phyloP scores from a whole-genome alignment of 78 protist species.

The Goniomonas avonlea region DNA sequence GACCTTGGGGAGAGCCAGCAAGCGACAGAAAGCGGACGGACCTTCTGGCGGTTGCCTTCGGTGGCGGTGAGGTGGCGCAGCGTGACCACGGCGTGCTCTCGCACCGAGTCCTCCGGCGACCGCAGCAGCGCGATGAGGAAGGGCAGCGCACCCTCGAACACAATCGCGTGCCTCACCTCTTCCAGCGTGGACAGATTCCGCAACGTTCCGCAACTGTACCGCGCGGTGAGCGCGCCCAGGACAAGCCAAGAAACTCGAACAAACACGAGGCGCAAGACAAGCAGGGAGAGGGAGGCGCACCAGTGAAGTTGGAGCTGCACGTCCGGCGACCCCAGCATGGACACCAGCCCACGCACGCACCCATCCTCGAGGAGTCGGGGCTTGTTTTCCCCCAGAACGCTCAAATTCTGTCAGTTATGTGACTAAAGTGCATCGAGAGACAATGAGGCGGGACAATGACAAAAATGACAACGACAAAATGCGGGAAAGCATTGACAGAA shows the following conservation, averaged over 20 bases:
- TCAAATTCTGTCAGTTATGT: no score
- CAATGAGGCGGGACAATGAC: no score
- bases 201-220: slow-evolving; percentile 17
- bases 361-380: slow-evolving; percentile 10
- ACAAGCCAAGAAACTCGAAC: no score
- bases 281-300: no score
- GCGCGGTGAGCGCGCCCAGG: no score
- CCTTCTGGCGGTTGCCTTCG: background rate
- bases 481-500: no score
- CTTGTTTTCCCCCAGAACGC: slow-evolving; percentile 20
- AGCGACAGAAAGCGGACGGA: background rate
- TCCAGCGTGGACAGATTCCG: slow-evolving; percentile 22
- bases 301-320: background rate
- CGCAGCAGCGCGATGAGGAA: background rate
- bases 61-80: slow-evolving; percentile 26
- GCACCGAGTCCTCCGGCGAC: background rate
- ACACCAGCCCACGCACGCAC: background rate
- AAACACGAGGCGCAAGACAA: no score
- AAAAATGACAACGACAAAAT: no score
- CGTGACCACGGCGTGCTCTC: slow-evolving; percentile 21
- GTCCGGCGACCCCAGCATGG: background rate
- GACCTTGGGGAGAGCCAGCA: no score
- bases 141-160: slow-evolving; percentile 8
- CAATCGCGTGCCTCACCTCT: slow-evolving; percentile 21
- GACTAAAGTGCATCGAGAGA: no score